Percentiles rank a stretch among this genome's conserved stretches.
phyloP scores from a whole-genome alignment of 1,139 yeast species.

The Geotrichum bryndzae region DNA sequence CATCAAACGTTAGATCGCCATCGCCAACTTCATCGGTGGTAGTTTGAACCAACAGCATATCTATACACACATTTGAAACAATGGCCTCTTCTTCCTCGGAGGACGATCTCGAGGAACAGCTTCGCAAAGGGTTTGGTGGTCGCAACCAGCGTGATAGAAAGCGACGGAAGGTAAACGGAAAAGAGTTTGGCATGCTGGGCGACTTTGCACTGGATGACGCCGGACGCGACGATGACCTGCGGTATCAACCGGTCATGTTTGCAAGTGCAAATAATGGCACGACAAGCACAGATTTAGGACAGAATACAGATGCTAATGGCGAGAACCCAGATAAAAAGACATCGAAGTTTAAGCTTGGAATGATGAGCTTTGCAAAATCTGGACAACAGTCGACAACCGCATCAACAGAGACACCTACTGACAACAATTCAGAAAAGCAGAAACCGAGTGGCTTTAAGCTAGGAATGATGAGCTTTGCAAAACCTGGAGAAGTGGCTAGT shows the following conservation, averaged over 20 bases:
- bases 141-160: not conserved
- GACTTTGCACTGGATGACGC: conserved; percentile 7
- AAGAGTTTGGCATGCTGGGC: conserved; percentile 15
- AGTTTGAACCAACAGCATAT: not conserved
- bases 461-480: not conserved
- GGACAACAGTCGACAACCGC: not conserved
- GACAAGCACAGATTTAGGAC: not conserved
- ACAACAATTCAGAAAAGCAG: not conserved
- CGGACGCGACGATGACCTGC: not conserved
- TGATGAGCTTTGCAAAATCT: not conserved
- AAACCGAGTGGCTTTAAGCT: not conserved
- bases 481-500: not conserved
- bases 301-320: not conserved
- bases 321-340: not conserved
- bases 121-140: conserved; percentile 5
- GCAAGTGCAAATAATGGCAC: not conserved
- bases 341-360: not conserved
- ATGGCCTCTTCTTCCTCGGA: conserved; percentile 7
- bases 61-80: not conserved
- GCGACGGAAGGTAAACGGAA: conserved; percentile 11
- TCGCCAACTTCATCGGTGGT: not conserved
- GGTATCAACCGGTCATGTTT: conserved; percentile 13
- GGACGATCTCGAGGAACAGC: conserved; percentile 9
- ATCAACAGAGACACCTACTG: not conserved
- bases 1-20: not conserved